phyloP scores from a whole-genome alignment of 106 monocot genomes.

The Agapanthus africanus region DNA sequence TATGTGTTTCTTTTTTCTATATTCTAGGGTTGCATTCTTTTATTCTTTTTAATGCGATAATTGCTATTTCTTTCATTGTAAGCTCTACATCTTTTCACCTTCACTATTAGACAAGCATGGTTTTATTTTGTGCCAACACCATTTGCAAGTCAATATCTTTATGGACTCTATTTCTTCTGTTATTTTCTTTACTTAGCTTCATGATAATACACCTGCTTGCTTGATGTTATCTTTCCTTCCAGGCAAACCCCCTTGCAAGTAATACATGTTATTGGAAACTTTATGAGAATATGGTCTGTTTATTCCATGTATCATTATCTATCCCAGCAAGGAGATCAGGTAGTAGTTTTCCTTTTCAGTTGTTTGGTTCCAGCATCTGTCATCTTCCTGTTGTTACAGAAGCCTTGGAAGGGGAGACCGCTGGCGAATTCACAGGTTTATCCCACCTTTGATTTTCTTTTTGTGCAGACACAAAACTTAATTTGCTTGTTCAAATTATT shows the following conservation, averaged over 20 bases:
- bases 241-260: constrained; percentile 84
- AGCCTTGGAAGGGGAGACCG: constrained; percentile 92
- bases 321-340: constrained; percentile 48
- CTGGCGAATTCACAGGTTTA: constrained; percentile 90
- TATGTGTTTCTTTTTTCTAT: neutral
- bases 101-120: neutral
- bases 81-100: neutral
- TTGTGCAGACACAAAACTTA: neutral
- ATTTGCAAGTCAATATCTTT: too few species aligned
- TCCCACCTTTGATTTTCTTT: neutral
- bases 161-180: neutral
- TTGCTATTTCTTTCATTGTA: neutral
- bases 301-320: constrained; percentile 82
- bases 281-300: constrained; percentile 97
- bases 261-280: constrained; percentile 78
- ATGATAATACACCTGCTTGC: neutral
- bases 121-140: neutral
- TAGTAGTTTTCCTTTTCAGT: constrained; percentile 74
- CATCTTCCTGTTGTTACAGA: constrained; percentile 73
- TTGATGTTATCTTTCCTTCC: neutral
- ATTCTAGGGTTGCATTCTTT: neutral
- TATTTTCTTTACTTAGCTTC: neutral
- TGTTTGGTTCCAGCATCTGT: constrained; percentile 83
- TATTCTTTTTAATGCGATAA: neutral
- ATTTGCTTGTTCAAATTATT: neutral